phyloP scores from a whole-genome alignment of 805 yeast genomes.

The Saturnispora kantuleensis region DNA sequence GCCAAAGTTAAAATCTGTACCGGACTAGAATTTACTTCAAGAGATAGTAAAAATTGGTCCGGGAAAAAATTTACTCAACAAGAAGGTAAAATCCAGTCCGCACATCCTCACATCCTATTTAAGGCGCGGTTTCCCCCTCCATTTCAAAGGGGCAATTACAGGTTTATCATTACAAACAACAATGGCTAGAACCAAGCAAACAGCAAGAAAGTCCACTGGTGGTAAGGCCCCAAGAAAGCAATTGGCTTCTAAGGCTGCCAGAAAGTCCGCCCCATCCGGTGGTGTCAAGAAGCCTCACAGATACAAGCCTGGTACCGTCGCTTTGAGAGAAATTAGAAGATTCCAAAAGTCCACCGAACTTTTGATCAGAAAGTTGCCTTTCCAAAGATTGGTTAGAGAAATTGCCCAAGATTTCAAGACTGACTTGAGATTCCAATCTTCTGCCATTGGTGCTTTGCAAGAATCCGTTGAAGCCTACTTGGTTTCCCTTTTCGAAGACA shows the following conservation, averaged over 20 bases:
- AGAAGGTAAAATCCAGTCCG: constrained; percentile 2
- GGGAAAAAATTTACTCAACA: constrained; percentile 1
- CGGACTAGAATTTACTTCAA: constrained; percentile 4
- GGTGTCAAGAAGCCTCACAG: constrained; percentile 94
- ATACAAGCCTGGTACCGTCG: constrained; percentile 96
- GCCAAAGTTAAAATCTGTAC: not conserved
- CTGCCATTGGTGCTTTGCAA: constrained; percentile 96
- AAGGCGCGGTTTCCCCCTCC: not conserved
- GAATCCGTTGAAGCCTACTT: constrained; percentile 98
- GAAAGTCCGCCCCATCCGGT: constrained; percentile 90
- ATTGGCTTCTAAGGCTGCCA: constrained; percentile 85
- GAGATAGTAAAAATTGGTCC: constrained; percentile 4
- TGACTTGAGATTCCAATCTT: constrained; percentile 92
- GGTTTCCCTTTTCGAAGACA: constrained; percentile 93
- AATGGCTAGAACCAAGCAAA: constrained; percentile 92
- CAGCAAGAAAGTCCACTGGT: constrained; percentile 92
- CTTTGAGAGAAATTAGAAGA: constrained; percentile 94
- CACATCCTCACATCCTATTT: not conserved
- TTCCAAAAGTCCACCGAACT: constrained; percentile 95
- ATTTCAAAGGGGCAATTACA: not conserved
- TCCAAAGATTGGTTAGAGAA: constrained; percentile 94
- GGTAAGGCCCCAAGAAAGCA: constrained; percentile 96
- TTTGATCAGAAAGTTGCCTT: constrained; percentile 91
- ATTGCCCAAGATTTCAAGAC: constrained; percentile 91
- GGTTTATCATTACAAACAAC: constrained; percentile 5